phyloP scores from a whole-genome alignment of 2,329 filamentous ascomycete genomes.

The Biscogniauxia sp. region DNA sequence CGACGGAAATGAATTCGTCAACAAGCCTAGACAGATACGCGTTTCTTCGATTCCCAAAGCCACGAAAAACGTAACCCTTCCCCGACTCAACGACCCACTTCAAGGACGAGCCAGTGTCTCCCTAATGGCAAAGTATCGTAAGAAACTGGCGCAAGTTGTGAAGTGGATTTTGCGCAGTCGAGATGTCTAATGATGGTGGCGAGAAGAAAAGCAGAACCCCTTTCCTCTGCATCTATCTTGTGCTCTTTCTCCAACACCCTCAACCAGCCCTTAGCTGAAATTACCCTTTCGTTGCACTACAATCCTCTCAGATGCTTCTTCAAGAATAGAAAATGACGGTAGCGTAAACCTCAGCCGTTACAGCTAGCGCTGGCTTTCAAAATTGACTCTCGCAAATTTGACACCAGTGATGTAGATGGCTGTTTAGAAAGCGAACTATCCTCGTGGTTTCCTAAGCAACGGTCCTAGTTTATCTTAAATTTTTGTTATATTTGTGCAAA shows the following conservation, averaged over 20 bases:
- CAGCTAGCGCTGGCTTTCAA: slow-evolving; percentile 5
- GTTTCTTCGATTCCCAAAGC: neutral
- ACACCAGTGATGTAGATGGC: slow-evolving; percentile 10
- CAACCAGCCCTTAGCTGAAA: neutral
- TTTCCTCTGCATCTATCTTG: neutral
- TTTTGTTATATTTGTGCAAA: neutral
- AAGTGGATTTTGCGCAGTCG: neutral
- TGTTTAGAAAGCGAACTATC: neutral
- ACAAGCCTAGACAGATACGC: neutral
- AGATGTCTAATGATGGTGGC: neutral
- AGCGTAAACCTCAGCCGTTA: neutral
- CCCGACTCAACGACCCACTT: neutral
- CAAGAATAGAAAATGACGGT: neutral
- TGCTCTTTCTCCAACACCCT: neutral
- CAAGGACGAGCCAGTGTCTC: neutral
- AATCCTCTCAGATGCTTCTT: neutral
- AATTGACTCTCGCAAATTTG: slow-evolving; percentile 5
- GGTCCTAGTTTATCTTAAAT: too few species aligned
- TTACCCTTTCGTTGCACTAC: neutral
- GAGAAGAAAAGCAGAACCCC: neutral
- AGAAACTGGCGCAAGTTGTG: neutral
- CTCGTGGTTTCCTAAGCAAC: neutral
- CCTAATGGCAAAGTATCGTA: neutral
- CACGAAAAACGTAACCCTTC: neutral
- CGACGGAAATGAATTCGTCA: neutral